Evolutionary conservation across 345 rosid genomes (phyloP), one percentile per base, ranked within the genome.

Genomic region (Salix udensis): DNA sequence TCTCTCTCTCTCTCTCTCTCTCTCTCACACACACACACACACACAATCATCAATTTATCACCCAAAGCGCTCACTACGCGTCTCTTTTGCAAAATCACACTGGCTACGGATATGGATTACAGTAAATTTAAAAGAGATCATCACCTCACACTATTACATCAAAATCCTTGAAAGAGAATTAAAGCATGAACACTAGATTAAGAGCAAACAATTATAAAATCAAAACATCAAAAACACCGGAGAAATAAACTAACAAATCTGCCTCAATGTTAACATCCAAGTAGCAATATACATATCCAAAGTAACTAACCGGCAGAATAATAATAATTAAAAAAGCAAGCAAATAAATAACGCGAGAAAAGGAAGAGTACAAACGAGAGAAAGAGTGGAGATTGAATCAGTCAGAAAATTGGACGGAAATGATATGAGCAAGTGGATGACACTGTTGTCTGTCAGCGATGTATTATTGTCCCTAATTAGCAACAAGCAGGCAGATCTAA

Each of bases 321-420:
- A 19, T 18, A 10, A 65, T 26, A 16, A 53, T 7, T 14, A 46
- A 48, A 1, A 48, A 40, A 40, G 3, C 23, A 60, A 21, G 11
- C 21, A 60, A 23, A 23, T 6, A 75, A 11, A 30, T 10, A 16
- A 37, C 34, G 21, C 65, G 37, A 70, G 62, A 46, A 31, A 11
- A n/a, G 23, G 68, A 26, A 71, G 65, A 62, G 64, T 62, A 72
- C 72, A 66, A 55, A 78, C 76, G 67, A 28, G 42, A 34, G 64
- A 42, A 14, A 42, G 14, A 46, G 50, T 65, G 72, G 67, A 24
- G 72, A 53, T 39, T 67, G 62, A 65, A 72, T 72, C 44, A 62
- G 64, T 12, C 28, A 36, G 31, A 23, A 66, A 71, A 52, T 19
- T 19, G 58, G 39, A 50, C 8, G 15, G 53, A n/a, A 69, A 26